Conservation (phyloP, 176 grass and related monocot genomes). For the Zoysia japonica region DNA sequence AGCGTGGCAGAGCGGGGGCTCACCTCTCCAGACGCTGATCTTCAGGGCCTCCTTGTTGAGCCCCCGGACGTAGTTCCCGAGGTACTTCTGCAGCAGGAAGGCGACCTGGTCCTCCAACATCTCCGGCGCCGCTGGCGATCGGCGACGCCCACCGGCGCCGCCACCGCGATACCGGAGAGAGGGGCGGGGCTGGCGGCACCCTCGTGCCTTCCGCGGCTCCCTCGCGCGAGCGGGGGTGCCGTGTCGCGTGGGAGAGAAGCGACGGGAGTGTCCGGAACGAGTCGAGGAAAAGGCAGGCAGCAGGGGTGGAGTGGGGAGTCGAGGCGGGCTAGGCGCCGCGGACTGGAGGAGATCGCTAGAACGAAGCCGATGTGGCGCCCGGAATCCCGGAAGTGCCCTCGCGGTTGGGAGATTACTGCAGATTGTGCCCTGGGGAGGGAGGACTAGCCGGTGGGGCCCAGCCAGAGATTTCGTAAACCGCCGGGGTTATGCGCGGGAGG, state of each 20-base stretch:
- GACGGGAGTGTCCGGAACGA: constrained; percentile 6
- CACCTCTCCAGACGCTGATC: constrained; percentile 98
- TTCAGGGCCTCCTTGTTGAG: constrained; percentile 98
- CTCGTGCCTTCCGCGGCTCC: not conserved
- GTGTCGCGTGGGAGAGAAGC: constrained; percentile 17
- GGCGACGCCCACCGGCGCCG: constrained; percentile 40
- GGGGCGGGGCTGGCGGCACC: not conserved
- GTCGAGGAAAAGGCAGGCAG: constrained; percentile 2
- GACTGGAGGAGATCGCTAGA: constrained; percentile 43
- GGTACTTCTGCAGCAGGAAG: constrained; percentile 90
- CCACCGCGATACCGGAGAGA: constrained; percentile 2
- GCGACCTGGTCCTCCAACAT: constrained; percentile 98
- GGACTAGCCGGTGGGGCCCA: not conserved
- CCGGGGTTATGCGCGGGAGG: not conserved
- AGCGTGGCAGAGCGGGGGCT: not conserved
- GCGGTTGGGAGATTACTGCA: not conserved
- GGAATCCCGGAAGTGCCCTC: constrained; percentile 34
- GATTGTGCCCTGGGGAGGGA: not conserved
- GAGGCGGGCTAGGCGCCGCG: not conserved
- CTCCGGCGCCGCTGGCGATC: constrained; percentile 48
- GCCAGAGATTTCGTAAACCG: not conserved
- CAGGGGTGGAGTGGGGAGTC: not conserved
- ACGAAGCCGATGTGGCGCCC: constrained; percentile 1
- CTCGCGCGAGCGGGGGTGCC: not conserved
- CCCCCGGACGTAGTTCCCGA: constrained; percentile 90